Percentiles rank a stretch among this genome's conserved stretches.
phyloP scores from a whole-genome alignment of 805 yeast genomes.

The Cyberlindnera xishuangbannaensis region DNA sequence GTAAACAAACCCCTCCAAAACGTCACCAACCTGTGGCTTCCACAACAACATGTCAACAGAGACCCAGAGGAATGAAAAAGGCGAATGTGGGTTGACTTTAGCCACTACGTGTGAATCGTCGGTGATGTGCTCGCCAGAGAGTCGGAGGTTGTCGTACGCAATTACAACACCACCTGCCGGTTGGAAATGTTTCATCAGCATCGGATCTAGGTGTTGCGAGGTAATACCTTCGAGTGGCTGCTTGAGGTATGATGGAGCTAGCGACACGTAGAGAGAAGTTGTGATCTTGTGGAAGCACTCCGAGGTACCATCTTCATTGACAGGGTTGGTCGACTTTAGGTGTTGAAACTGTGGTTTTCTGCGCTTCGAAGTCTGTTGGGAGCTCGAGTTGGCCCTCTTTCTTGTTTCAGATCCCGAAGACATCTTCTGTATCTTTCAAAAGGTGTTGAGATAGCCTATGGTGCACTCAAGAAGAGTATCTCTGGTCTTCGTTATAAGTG shows the following conservation, averaged over 20 bases:
- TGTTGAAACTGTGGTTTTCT: slow-evolving; percentile 15
- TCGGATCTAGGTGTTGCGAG: slow-evolving; percentile 84
- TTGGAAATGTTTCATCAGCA: slow-evolving; percentile 75
- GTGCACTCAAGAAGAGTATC: no score
- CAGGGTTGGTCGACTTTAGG: slow-evolving; percentile 31
- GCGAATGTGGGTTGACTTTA: slow-evolving; percentile 71
- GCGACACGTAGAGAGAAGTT: slow-evolving; percentile 66
- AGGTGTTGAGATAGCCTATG: not conserved
- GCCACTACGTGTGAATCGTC: slow-evolving; percentile 42
- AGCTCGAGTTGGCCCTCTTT: slow-evolving; percentile 16
- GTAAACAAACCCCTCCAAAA: slow-evolving; percentile 79
- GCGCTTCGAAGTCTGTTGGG: slow-evolving; percentile 14
- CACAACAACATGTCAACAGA: slow-evolving; percentile 78
- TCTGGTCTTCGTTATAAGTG: no score
- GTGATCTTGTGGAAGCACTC: slow-evolving; percentile 63
- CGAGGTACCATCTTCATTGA: slow-evolving; percentile 43
- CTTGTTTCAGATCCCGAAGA: no score
- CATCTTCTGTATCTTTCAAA: slow-evolving; percentile 3
- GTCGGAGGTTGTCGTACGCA: slow-evolving; percentile 62
- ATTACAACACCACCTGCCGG: slow-evolving; percentile 78
- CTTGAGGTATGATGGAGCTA: slow-evolving; percentile 76
- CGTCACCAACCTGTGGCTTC: slow-evolving; percentile 87
- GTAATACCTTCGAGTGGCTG: slow-evolving; percentile 75
- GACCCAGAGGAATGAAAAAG: slow-evolving; percentile 87
- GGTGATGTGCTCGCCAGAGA: slow-evolving; percentile 39